Conservation (phyloP, 192 early-diverging fungal genomes). For the Gaertneriomyces sp. region DNA sequence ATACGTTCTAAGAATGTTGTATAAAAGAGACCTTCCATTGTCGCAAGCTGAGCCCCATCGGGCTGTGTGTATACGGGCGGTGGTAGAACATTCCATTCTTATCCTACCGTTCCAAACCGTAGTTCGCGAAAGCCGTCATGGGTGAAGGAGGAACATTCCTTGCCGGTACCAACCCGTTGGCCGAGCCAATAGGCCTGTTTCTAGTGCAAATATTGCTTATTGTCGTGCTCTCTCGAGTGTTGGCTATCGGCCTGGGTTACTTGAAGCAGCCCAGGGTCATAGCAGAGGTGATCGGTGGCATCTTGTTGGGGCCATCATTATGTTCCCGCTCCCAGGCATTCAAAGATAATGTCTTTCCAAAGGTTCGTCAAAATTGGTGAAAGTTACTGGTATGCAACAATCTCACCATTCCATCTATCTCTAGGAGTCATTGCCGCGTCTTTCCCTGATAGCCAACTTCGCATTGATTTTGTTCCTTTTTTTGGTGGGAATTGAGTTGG, state of each 20-base stretch:
- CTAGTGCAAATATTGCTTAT: constrained; percentile 68
- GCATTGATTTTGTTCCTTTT: constrained; percentile 89
- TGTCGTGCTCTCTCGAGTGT: constrained; percentile 62
- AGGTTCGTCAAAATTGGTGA: constrained; percentile 8
- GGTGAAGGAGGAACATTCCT: constrained; percentile 10
- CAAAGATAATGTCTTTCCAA: constrained; percentile 67
- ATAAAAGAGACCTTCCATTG: no score
- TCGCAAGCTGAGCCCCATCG: no score
- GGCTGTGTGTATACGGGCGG: no score
- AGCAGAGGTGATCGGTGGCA: constrained; percentile 87
- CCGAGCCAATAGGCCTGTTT: constrained; percentile 68
- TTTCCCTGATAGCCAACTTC: constrained; percentile 80
- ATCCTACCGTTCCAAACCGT: background rate
- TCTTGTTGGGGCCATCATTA: constrained; percentile 82
- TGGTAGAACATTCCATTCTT: no score
- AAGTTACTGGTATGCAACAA: background rate
- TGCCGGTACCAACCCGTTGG: constrained; percentile 38
- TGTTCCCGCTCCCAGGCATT: constrained; percentile 73
- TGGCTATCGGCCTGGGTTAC: constrained; percentile 58
- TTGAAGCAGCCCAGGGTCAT: constrained; percentile 84
- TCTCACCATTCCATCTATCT: background rate
- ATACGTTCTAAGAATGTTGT: no score
- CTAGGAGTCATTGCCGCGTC: constrained; percentile 56
- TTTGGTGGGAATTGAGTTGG: constrained; percentile 49
- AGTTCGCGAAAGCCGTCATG: background rate